Evolutionary conservation across 2,329 filamentous ascomycete genomes (phyloP).

Genomic region (Karstenula rhodostoma): DNA sequence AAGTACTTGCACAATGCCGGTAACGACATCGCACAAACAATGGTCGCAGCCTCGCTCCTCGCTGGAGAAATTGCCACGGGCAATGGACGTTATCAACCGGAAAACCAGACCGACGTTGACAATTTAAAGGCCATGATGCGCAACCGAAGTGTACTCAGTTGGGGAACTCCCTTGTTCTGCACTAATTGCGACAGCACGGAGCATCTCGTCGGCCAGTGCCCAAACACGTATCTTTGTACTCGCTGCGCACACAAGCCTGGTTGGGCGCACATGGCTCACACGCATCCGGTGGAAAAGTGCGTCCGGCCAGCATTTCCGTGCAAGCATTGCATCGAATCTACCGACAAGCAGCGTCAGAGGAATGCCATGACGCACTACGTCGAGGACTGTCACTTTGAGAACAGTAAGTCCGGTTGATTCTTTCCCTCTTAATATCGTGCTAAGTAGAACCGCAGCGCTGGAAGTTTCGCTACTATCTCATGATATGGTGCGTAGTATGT

Average conservation of each 20-base stretch:
- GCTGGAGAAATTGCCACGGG: neutral
- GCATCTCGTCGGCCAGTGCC: neutral
- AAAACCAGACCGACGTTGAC: neutral
- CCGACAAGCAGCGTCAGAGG: neutral
- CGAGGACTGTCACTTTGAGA: neutral
- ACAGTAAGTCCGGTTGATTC: neutral
- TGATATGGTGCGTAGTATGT: too few species aligned
- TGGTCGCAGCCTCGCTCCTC: constrained; percentile 10
- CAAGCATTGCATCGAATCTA: neutral
- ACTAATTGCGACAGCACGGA: neutral
- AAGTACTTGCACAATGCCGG: constrained; percentile 15
- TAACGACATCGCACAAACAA: constrained; percentile 16
- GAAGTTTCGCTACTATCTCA: too few species aligned
- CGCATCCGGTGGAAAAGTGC: constrained; percentile 25
- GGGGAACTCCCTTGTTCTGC: neutral
- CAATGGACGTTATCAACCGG: neutral
- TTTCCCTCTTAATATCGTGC: neutral
- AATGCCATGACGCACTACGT: neutral
- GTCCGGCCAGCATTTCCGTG: neutral
- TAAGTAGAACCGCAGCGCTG: neutral
- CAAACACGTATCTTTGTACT: neutral
- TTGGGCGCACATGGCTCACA: neutral
- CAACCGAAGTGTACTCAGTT: neutral
- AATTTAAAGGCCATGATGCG: neutral
- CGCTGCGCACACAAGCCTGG: neutral